Conservation (phyloP, 768 basidiomycete species). For the Suillus sp. region DNA sequence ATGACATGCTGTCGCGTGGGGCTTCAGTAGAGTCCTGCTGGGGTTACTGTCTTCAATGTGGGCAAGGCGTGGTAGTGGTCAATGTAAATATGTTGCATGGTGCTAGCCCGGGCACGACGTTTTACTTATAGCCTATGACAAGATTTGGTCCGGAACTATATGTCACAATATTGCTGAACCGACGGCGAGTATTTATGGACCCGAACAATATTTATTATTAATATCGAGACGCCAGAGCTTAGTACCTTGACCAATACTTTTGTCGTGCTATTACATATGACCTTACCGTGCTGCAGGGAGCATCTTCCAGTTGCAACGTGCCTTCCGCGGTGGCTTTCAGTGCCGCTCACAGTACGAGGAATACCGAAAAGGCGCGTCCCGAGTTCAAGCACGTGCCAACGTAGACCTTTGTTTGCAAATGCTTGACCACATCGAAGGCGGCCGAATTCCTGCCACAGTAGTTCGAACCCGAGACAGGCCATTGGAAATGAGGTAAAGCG, state of each 20-base stretch:
- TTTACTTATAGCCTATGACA: background rate
- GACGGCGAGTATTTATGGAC: too few relatives aligned
- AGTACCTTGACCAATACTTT: too few relatives aligned
- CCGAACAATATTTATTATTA: too few relatives aligned
- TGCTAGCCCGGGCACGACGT: background rate
- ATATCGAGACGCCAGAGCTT: too few relatives aligned
- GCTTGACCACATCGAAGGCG: background rate
- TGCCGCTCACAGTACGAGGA: too few relatives aligned
- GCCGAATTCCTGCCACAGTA: background rate
- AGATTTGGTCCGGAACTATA: too few relatives aligned
- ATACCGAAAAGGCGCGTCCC: background rate
- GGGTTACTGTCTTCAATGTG: background rate
- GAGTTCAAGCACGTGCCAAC: background rate
- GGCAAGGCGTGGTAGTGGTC: constrained; percentile 3
- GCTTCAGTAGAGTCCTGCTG: background rate
- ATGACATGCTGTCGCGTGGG: background rate
- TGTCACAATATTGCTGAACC: too few relatives aligned
- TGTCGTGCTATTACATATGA: too few relatives aligned
- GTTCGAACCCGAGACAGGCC: background rate
- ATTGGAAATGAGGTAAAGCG: background rate
- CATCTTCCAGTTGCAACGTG: too few relatives aligned
- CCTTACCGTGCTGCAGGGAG: too few relatives aligned
- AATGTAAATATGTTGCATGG: background rate
- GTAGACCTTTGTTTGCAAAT: background rate
- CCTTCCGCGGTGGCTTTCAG: too few relatives aligned